Conservation (phyloP, 495 filamentous ascomycete genomes). For the Glarea lozoyensis region DNA sequence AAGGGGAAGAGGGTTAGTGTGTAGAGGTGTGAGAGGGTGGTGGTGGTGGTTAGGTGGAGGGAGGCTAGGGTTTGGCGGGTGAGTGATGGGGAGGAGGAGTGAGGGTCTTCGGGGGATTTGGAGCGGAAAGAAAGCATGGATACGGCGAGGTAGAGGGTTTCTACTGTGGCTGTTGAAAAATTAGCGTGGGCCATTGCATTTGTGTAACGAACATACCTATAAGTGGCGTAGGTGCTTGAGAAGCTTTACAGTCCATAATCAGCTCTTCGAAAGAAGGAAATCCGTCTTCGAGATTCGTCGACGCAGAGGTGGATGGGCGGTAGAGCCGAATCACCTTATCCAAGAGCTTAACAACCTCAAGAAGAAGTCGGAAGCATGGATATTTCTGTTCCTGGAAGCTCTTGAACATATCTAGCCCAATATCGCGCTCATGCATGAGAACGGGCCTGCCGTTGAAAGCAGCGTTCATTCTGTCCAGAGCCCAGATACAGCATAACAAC, state of each 20-base stretch:
- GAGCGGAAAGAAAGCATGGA: constrained; percentile 48
- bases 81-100: constrained; percentile 46
- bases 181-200: constrained; percentile 9
- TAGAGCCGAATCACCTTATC: constrained; percentile 62
- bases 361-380: constrained; percentile 36
- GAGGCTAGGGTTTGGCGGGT: constrained; percentile 55
- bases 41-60: constrained; percentile 53
- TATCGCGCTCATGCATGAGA: constrained; percentile 57
- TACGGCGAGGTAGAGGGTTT: constrained; percentile 63
- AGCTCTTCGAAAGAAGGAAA: constrained; percentile 62
- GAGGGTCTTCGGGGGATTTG: constrained; percentile 37
- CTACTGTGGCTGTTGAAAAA: constrained; percentile 46
- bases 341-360: constrained; percentile 41
- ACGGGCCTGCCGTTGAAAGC: constrained; percentile 56
- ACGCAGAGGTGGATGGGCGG: constrained; percentile 38
- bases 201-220: constrained; percentile 34
- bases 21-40: constrained; percentile 42
- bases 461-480: constrained; percentile 55
- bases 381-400: constrained; percentile 41
- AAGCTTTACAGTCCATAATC: constrained; percentile 36
- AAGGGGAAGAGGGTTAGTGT: constrained; percentile 52
- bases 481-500: constrained; percentile 61
- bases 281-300: constrained; percentile 39
- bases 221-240: constrained; percentile 27
- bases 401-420: constrained; percentile 41